phyloP scores from a whole-genome alignment of 371 early-diverging fungal species.

The Lichtheimia hyalospora region DNA sequence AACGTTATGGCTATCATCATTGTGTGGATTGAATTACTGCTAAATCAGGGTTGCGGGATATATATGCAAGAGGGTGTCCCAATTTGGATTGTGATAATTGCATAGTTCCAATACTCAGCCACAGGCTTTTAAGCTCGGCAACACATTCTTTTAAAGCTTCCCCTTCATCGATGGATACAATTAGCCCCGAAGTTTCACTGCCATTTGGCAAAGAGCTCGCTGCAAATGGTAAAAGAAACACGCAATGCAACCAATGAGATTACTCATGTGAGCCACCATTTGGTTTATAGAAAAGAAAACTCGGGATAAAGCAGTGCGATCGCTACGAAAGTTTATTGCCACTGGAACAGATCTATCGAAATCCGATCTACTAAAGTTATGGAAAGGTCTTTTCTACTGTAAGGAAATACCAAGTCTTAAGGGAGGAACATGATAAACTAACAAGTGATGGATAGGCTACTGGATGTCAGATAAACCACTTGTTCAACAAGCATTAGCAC shows the following conservation, averaged over 20 bases:
- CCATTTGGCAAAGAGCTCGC: constrained; percentile 26
- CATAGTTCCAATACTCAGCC: too few species aligned
- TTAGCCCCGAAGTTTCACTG: constrained; percentile 8
- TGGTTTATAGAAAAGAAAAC: constrained; percentile 72
- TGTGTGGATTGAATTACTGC: too few species aligned
- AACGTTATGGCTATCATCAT: too few species aligned
- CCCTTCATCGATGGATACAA: constrained; percentile 3
- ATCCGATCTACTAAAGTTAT: constrained; percentile 79
- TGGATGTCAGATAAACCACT: constrained; percentile 96
- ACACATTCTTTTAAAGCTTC: too few species aligned
- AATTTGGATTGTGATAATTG: too few species aligned
- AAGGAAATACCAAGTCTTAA: constrained; percentile 24
- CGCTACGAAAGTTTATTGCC: constrained; percentile 64
- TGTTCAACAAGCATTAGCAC: constrained; percentile 86
- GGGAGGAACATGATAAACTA: background rate
- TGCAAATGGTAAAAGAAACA: constrained; percentile 21
- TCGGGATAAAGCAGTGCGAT: constrained; percentile 80
- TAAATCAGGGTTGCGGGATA: too few species aligned
- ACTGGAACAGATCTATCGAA: constrained; percentile 57
- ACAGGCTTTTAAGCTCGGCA: too few species aligned
- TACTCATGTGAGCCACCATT: background rate
- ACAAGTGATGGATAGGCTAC: constrained; percentile 55
- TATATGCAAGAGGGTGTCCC: too few species aligned
- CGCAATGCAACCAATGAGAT: background rate
- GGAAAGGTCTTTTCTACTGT: constrained; percentile 96